phyloP scores from a whole-genome alignment of 78 protist genomes.

The Capsaspora owczarzaki region DNA sequence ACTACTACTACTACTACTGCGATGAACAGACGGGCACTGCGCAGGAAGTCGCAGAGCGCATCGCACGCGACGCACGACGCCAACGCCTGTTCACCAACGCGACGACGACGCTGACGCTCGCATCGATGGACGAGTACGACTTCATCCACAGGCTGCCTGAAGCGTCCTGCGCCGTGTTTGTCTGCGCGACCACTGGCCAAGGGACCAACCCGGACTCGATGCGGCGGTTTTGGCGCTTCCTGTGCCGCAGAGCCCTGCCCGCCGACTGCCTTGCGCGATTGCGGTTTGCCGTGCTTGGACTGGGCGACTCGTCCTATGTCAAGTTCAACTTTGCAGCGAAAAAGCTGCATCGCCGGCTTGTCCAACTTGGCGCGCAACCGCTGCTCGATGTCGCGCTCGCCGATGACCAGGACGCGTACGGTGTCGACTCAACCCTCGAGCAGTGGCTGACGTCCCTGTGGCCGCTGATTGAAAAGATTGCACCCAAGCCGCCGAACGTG shows the following conservation, averaged over 20 bases:
- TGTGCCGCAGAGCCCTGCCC: constrained; percentile 14
- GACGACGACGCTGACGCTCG: not conserved
- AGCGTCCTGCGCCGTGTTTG: constrained; percentile 3
- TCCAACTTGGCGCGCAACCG: constrained; percentile 20
- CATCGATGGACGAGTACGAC: constrained; percentile 10
- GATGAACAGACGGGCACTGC: constrained; percentile 52
- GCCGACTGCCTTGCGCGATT: constrained; percentile 10
- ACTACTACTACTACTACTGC: no score
- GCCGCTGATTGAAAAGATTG: not conserved
- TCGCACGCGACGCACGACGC: constrained; percentile 28
- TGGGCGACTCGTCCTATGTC: constrained; percentile 43
- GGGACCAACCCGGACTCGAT: constrained; percentile 43
- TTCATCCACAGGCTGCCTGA: not conserved
- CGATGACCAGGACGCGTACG: constrained; percentile 38
- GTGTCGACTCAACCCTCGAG: constrained; percentile 15
- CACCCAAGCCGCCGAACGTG: constrained; percentile 22
- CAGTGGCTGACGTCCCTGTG: constrained; percentile 31
- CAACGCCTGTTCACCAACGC: no score
- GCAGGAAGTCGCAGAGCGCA: constrained; percentile 44
- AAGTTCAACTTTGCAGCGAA: constrained; percentile 37
- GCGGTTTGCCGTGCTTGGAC: constrained; percentile 35
- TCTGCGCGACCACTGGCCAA: constrained; percentile 43
- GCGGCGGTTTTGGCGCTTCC: constrained; percentile 29
- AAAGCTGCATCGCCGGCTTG: constrained; percentile 20
- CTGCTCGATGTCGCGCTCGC: constrained; percentile 16